A percentile compares a stretch with the other conserved stretches of the same genome.
Evolutionary conservation across 2,329 filamentous ascomycete species (phyloP).

Genomic region (Cercospora sp.): DNA sequence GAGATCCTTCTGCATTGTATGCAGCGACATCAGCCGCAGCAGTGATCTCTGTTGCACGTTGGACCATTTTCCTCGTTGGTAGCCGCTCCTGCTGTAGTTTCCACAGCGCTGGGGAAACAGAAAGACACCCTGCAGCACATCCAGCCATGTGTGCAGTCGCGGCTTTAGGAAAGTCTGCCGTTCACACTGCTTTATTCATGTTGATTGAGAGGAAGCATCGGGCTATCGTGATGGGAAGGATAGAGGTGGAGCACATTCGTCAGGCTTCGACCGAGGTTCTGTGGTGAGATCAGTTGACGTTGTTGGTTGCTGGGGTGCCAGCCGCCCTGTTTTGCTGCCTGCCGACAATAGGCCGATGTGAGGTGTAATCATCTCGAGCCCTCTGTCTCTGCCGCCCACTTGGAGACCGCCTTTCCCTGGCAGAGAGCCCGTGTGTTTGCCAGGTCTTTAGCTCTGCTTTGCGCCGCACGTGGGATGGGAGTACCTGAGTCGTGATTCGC

Average conservation of each 20-base stretch:
- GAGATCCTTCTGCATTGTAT: too few relatives aligned
- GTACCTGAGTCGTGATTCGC: not conserved
- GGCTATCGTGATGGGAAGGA: not conserved
- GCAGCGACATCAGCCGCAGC: too few relatives aligned
- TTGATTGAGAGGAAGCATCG: not conserved
- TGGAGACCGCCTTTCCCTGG: slow-evolving; percentile 2
- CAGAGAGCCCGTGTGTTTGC: not conserved
- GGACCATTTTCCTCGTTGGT: too few relatives aligned
- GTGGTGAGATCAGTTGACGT: not conserved
- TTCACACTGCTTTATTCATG: not conserved
- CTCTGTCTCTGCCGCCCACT: too few relatives aligned
- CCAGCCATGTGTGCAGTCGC: too few relatives aligned
- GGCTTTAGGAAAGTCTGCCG: not conserved
- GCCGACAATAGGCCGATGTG: not conserved
- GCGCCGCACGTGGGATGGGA: not conserved
- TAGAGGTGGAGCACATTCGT: not conserved
- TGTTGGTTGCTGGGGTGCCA: not conserved
- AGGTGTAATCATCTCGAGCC: not conserved
- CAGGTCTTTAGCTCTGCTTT: not conserved
- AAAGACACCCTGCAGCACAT: too few relatives aligned
- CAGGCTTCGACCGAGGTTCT: not conserved
- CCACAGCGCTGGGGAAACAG: too few relatives aligned
- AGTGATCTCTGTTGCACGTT: too few relatives aligned
- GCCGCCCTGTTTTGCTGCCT: not conserved
- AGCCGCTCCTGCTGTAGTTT: too few relatives aligned